Evolutionary conservation across 371 early-diverging fungal species (phyloP).

Genomic region (Lichtheimia ramosa): DNA sequence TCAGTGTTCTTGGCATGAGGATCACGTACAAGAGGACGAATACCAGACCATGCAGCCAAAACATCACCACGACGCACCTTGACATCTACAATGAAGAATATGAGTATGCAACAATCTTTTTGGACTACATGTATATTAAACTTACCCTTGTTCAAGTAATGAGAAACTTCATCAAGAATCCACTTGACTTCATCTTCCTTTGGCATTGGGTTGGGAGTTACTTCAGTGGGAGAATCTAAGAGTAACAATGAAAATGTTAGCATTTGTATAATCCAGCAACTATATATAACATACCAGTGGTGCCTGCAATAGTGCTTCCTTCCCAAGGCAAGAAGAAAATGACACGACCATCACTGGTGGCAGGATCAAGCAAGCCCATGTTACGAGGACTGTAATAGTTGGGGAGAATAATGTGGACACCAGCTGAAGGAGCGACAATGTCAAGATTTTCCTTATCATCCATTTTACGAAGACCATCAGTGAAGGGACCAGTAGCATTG

Average conservation of each 20-base stretch:
- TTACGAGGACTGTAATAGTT: slow-evolving; percentile 91
- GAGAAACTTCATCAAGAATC: slow-evolving; percentile 93
- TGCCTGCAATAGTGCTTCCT: slow-evolving; percentile 97
- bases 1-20: slow-evolving; percentile 90
- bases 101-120: background rate
- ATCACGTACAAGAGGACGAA: slow-evolving; percentile 98
- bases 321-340: slow-evolving; percentile 99
- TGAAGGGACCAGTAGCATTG: slow-evolving; percentile 73
- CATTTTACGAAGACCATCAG: slow-evolving; percentile 88
- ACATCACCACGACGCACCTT: slow-evolving; percentile 96
- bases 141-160: slow-evolving; percentile 79
- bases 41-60: slow-evolving; percentile 97
- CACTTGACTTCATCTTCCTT: slow-evolving; percentile 94
- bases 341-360: slow-evolving; percentile 97
- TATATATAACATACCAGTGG: slow-evolving; percentile 64
- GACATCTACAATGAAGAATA: slow-evolving; percentile 52
- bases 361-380: slow-evolving; percentile 98
- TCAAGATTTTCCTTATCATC: slow-evolving; percentile 73
- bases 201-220: slow-evolving; percentile 83
- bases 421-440: slow-evolving; percentile 95
- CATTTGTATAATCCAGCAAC: background rate
- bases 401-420: slow-evolving; percentile 96
- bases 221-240: slow-evolving; percentile 81
- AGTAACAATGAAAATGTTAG: background rate
- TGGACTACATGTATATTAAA: background rate